Base-by-base conservation (phyloP, 805 yeast species). In the Myxozyma nipponensis region DNA sequence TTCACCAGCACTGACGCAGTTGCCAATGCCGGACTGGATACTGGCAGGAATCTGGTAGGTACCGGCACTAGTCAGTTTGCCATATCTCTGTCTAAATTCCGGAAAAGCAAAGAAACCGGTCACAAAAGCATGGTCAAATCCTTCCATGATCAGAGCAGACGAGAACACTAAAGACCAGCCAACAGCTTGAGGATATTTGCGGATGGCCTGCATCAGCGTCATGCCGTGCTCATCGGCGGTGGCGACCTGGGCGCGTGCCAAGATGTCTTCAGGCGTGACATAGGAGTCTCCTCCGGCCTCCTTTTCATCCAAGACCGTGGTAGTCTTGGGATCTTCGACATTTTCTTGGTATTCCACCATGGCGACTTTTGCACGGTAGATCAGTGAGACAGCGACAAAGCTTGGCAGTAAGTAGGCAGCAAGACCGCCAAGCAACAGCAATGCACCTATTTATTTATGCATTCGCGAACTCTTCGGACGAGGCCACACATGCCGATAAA, bases 71-170 rank as follows among this genome's bases (percentile, higher is more conserved):
- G 13, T 25, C 24, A 19, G 22, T 19, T n/a, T 9, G 13, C 24
- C 40, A 10, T 21, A 17, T 37, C 21, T 37, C 5, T 34, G 19
- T 37, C 21, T 17, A 21, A 37, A 37, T 19, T 72, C 68, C 1
- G 77, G 76, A 56, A 72, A 68, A 2, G 72, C 77, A 62, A 66
- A 76, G 58, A 77, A 69, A 3, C 72, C 63, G 24, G 65, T 61
- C 43, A 76, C 62, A 42, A 77, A 62, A 39, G 65, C 65, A 17
- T 67, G 60, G 56, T 76, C 80, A 62, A 72, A 76, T 17, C 78
- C 79, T 56, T 73, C 79, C 79, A 75, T 75, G 45, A 75, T 58
- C 47, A 76, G 63, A 21, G 75, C 70, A 3, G 71, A 57, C 3
- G 77, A 72, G 32, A 76, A 60, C 25, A 74, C 60, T 15, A 74